These are phyloP conservation scores for Zalaria sp. DNA, from an alignment of 2,329 filamentous ascomycete genomes.

Conservation along the genomic window DNA sequence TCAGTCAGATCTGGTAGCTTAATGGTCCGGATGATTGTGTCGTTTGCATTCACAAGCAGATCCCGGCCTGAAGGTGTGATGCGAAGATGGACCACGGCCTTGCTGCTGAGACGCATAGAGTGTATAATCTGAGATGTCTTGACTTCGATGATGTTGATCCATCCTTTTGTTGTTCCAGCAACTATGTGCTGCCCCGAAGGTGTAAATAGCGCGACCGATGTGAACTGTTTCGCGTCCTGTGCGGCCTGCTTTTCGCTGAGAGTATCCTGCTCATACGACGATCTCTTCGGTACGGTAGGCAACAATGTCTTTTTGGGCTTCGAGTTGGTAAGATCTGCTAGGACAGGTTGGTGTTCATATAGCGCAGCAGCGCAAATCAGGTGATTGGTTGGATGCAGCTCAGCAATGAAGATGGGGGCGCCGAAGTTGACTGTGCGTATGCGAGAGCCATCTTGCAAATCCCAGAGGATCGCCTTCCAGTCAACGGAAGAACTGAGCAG, in stretches of 20 bases:
- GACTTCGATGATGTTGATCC: conserved; percentile 87
- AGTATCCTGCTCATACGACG: conserved; percentile 54
- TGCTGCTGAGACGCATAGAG: conserved; percentile 75
- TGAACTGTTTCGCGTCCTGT: conserved; percentile 88
- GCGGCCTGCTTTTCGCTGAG: conserved; percentile 74
- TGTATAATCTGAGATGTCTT: conserved; percentile 70
- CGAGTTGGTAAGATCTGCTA: conserved; percentile 49
- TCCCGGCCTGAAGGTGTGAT: conserved; percentile 75
- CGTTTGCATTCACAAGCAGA: conserved; percentile 81
- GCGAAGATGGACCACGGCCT: conserved; percentile 76
- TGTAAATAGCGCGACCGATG: conserved; percentile 83
- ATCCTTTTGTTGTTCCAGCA: conserved; percentile 86
- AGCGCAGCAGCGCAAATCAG: conserved; percentile 79
- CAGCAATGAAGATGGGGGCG: conserved; percentile 87
- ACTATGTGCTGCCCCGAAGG: conserved; percentile 76
- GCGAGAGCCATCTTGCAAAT: conserved; percentile 58
- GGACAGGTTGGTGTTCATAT: conserved; percentile 81
- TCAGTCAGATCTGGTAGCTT: conserved; percentile 60
- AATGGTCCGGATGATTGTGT: conserved; percentile 88
- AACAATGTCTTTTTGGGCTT: conserved; percentile 58
- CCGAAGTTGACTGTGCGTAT: conserved; percentile 81
- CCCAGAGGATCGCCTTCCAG: conserved; percentile 95
- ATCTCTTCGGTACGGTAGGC: conserved; percentile 67
- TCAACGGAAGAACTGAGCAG: conserved; percentile 87
- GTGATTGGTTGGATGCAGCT: conserved; percentile 81